phyloP scores from a whole-genome alignment of 2,329 filamentous ascomycete species.

The Aspergillus brasiliensis region DNA sequence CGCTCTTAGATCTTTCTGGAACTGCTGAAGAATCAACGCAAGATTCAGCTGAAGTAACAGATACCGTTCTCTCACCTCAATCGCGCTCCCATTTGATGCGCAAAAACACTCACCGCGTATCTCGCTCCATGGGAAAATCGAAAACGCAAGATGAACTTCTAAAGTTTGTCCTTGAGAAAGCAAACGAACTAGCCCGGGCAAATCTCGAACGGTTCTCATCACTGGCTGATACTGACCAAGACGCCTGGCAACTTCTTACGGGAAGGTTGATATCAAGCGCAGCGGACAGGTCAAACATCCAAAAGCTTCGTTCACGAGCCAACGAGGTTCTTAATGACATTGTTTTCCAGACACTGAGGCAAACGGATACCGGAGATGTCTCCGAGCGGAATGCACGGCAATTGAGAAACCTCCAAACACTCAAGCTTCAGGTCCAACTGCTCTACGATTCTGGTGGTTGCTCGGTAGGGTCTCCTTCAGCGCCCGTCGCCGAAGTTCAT shows the following conservation, averaged over 20 bases:
- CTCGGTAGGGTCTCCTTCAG: constrained; percentile 59
- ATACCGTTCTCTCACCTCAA: constrained; percentile 25
- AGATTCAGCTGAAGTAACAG: constrained; percentile 56
- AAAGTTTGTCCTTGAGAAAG: constrained; percentile 67
- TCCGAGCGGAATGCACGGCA: constrained; percentile 65
- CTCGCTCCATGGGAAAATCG: constrained; percentile 42
- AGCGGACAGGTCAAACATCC: constrained; percentile 39
- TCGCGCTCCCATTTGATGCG: constrained; percentile 34
- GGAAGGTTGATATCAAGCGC: constrained; percentile 54
- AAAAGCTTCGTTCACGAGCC: constrained; percentile 51
- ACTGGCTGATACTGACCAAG: constrained; percentile 62
- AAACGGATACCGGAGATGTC: constrained; percentile 40
- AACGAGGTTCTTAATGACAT: constrained; percentile 62
- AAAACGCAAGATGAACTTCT: constrained; percentile 48
- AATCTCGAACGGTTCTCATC: constrained; percentile 75
- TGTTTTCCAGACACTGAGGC: constrained; percentile 46
- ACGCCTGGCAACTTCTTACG: constrained; percentile 74
- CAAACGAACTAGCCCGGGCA: constrained; percentile 71
- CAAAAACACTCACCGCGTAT: constrained; percentile 44
- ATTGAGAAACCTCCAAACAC: constrained; percentile 68
- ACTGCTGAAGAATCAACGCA: constrained; percentile 47
- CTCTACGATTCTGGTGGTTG: constrained; percentile 59
- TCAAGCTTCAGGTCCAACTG: constrained; percentile 62
- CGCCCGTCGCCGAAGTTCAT: constrained; percentile 77
- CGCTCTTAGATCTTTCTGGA: constrained; percentile 71